Evolutionary conservation across 495 filamentous ascomycete genomes (phyloP).

Genomic region (Mycothermus thermophilus): DNA sequence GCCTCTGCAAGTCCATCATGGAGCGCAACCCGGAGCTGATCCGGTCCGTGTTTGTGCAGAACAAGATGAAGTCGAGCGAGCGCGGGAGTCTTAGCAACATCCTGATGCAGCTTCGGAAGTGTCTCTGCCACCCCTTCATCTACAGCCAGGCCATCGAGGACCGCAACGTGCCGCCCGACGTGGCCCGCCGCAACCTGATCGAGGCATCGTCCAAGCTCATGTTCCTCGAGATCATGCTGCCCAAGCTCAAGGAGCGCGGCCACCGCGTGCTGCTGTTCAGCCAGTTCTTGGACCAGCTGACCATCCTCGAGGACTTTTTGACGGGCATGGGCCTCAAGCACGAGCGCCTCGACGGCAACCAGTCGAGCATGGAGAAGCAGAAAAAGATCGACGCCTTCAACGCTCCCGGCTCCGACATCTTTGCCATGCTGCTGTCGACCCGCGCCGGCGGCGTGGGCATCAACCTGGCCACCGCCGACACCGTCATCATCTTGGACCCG

Average conservation of each 20-base stretch:
- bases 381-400: slow-evolving; percentile 90
- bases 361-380: slow-evolving; percentile 74
- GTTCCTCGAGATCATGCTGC: slow-evolving; percentile 76
- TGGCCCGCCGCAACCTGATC: slow-evolving; percentile 64
- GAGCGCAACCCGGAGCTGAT: slow-evolving; percentile 82
- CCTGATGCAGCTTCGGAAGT: slow-evolving; percentile 88
- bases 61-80: slow-evolving; percentile 53
- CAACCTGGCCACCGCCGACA: slow-evolving; percentile 93
- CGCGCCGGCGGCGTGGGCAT: slow-evolving; percentile 93
- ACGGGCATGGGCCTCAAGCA: slow-evolving; percentile 52
- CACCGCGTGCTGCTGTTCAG: slow-evolving; percentile 93
- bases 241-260: slow-evolving; percentile 74
- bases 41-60: slow-evolving; percentile 59
- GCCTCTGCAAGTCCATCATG: slow-evolving; percentile 86
- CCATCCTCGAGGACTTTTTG: slow-evolving; percentile 85
- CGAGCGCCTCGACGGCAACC: slow-evolving; percentile 73
- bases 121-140: slow-evolving; percentile 88
- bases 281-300: slow-evolving; percentile 81
- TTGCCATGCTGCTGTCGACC: slow-evolving; percentile 85
- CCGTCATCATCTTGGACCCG: slow-evolving; percentile 94
- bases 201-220: slow-evolving; percentile 86
- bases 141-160: slow-evolving; percentile 88
- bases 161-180: slow-evolving; percentile 33
- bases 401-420: slow-evolving; percentile 62
- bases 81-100: slow-evolving; percentile 79